These are phyloP conservation scores for Solanum hybrid DNA, from an alignment of 305 asterid species.

Conservation along the genomic window DNA sequence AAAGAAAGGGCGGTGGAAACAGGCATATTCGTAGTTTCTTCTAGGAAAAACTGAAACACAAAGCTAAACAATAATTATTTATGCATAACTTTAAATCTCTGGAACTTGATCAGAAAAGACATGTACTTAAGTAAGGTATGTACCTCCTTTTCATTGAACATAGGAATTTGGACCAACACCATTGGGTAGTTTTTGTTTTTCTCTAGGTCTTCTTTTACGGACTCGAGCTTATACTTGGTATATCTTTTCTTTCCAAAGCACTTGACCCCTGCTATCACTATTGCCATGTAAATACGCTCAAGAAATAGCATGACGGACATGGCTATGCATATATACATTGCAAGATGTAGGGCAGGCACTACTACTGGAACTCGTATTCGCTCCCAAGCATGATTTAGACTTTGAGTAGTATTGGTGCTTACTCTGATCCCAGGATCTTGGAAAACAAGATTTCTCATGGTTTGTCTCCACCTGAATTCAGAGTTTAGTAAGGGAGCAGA, in stretches of 20 bases:
- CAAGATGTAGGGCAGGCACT: constrained; percentile 46
- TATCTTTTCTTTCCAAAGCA: constrained; percentile 57
- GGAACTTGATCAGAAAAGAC: not conserved
- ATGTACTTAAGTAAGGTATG: constrained; percentile 4
- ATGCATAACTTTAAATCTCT: not conserved
- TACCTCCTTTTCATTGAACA: constrained; percentile 89
- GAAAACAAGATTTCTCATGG: constrained; percentile 49
- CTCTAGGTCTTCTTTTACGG: constrained; percentile 63
- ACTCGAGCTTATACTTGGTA: constrained; percentile 64
- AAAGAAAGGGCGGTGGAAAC: not conserved
- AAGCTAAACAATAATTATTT: not conserved
- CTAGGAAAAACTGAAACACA: not conserved
- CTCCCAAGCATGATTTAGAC: constrained; percentile 50
- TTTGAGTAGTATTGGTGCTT: constrained; percentile 37
- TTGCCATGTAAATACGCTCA: constrained; percentile 79
- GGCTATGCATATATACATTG: constrained; percentile 51
- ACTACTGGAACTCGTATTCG: constrained; percentile 50
- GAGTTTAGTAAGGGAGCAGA: constrained; percentile 6
- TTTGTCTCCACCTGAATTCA: constrained; percentile 12
- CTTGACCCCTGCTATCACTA: constrained; percentile 54
- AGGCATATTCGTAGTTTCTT: not conserved
- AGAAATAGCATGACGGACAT: constrained; percentile 79
- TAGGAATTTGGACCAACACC: constrained; percentile 82
- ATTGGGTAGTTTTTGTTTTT: constrained; percentile 52
- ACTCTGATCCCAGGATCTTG: constrained; percentile 22